Conservation (phyloP, 805 yeast species). For the Metschnikowia sp. region DNA sequence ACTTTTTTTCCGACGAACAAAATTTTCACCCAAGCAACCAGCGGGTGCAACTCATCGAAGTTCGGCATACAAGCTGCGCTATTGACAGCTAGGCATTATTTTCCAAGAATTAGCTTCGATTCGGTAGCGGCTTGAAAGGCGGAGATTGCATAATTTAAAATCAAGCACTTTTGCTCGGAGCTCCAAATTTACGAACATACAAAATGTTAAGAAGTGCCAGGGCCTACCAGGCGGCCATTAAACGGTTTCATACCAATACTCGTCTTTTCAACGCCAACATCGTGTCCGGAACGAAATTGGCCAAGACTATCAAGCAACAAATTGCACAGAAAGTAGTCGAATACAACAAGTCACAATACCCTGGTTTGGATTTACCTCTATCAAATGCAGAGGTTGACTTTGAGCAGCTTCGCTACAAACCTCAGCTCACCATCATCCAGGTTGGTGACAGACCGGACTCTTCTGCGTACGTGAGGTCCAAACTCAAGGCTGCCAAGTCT, state of each 20-base stretch:
- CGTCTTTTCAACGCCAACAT: constrained; percentile 30
- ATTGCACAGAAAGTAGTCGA: constrained; percentile 40
- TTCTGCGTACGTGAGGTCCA: constrained; percentile 86
- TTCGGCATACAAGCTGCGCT: constrained; percentile 1
- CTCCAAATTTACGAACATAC: background rate
- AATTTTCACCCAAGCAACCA: background rate
- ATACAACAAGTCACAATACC: constrained; percentile 31
- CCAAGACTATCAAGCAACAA: constrained; percentile 32
- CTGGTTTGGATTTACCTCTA: constrained; percentile 17
- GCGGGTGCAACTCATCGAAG: constrained; percentile 8
- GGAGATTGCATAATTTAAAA: no score
- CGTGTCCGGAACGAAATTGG: constrained; percentile 43
- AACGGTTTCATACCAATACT: constrained; percentile 12
- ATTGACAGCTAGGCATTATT: background rate
- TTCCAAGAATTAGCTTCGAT: background rate
- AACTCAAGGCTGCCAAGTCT: constrained; percentile 82
- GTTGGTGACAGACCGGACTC: constrained; percentile 91
- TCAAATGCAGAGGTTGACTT: constrained; percentile 20
- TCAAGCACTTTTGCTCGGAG: no score
- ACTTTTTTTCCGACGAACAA: constrained; percentile 1
- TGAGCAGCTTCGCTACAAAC: constrained; percentile 50
- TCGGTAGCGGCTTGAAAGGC: background rate
- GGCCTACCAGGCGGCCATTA: constrained; percentile 8
- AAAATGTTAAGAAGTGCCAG: constrained; percentile 13
- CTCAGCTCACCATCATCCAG: constrained; percentile 79